Evolutionary conservation across 1,139 yeast genomes (phyloP).

Genomic region (Geotrichum europaeum): DNA sequence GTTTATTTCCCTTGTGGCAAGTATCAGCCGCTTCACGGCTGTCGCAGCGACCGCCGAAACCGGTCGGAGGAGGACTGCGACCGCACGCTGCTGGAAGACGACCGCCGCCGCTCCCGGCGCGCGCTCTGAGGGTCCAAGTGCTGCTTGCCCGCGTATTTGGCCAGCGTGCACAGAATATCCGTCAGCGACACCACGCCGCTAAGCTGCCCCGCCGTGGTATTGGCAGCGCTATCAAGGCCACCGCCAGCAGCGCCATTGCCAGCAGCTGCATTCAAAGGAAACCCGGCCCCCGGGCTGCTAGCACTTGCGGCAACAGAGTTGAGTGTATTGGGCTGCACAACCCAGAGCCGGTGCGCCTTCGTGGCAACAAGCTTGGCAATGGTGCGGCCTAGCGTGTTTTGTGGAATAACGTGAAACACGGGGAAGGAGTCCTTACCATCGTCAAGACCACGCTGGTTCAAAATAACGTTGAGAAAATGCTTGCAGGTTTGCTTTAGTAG

Average conservation of each 20-base stretch:
- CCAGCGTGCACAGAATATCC: constrained; percentile 76
- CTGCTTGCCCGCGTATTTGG: constrained; percentile 60
- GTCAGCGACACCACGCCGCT: constrained; percentile 89
- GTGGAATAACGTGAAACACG: constrained; percentile 81
- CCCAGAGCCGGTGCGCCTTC: constrained; percentile 87
- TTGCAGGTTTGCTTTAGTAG: constrained; percentile 74
- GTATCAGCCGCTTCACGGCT: not conserved
- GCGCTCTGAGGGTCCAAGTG: constrained; percentile 77
- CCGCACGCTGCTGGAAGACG: constrained; percentile 39
- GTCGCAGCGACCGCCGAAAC: constrained; percentile 19
- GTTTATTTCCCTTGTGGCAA: not conserved
- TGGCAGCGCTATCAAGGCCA: constrained; percentile 32
- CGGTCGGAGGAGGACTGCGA: constrained; percentile 25
- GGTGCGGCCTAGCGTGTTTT: constrained; percentile 79
- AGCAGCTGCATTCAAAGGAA: constrained; percentile 14
- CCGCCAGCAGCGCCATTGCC: constrained; percentile 25
- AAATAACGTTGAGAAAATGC: constrained; percentile 79
- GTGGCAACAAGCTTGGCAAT: constrained; percentile 95
- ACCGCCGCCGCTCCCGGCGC: constrained; percentile 73
- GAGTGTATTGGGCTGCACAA: constrained; percentile 52
- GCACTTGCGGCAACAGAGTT: constrained; percentile 12
- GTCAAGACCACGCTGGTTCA: constrained; percentile 81
- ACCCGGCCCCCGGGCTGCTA: not conserved
- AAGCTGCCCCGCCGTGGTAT: constrained; percentile 60
- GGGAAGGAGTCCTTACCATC: constrained; percentile 96